Conservation (phyloP, 2,329 filamentous ascomycete species). For the Pseudogymnoascus sp. region DNA sequence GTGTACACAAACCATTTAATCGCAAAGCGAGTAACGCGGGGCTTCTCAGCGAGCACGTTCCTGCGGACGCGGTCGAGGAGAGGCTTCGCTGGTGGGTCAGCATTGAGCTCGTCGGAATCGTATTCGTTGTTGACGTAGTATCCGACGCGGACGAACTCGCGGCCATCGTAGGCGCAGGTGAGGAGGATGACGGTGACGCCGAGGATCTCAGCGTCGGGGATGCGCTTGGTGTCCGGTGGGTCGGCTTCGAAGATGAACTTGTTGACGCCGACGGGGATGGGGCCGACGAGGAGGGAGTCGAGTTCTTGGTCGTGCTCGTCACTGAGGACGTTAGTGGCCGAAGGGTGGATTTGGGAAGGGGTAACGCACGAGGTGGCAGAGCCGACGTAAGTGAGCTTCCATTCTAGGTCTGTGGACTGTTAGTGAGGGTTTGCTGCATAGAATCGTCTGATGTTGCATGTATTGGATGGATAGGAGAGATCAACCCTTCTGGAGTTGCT, state of each 20-base stretch:
- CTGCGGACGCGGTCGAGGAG: conserved; percentile 85
- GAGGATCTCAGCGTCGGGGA: conserved; percentile 89
- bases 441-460: conserved; percentile 9
- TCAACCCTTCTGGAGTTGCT: conserved; percentile 83
- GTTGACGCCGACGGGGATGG: conserved; percentile 96
- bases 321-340: conserved; percentile 38
- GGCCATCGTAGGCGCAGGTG: conserved; percentile 89
- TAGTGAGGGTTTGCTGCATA: conserved; percentile 14
- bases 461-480: conserved; percentile 8
- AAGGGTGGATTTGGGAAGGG: conserved; percentile 9
- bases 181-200: conserved; percentile 95
- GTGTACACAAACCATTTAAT: conserved; percentile 81
- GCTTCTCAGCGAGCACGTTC: conserved; percentile 94
- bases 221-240: conserved; percentile 78
- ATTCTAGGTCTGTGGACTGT: conserved; percentile 70
- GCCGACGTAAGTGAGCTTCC: conserved; percentile 98
- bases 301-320: conserved; percentile 98
- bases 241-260: conserved; percentile 98
- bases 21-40: conserved; percentile 89
- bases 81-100: conserved; percentile 85
- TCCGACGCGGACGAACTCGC: conserved; percentile 94
- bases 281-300: conserved; percentile 89
- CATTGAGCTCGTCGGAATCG: conserved; percentile 78
- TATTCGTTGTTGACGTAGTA: conserved; percentile 99
- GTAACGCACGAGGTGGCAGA: conserved; percentile 83